Conservation (phyloP, 768 basidiomycete species). For the Lactarius hengduanensis region DNA sequence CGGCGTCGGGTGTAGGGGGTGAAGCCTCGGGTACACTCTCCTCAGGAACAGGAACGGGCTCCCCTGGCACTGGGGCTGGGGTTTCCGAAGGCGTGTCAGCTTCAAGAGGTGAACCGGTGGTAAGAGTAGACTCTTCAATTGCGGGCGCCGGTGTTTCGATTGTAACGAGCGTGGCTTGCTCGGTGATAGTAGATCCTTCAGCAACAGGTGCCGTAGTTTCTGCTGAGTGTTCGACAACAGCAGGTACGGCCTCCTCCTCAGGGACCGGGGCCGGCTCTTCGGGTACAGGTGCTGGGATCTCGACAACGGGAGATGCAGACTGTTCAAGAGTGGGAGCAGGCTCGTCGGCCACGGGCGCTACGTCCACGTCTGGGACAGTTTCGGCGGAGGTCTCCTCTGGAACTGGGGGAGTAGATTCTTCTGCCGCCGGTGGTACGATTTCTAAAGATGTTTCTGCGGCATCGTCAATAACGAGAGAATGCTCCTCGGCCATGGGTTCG, state of each 20-base stretch:
- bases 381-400: not conserved
- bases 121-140: not conserved
- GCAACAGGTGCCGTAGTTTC: not conserved
- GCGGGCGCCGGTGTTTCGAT: not conserved
- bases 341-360: not conserved
- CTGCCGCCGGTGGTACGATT: not conserved
- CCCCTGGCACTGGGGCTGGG: not conserved
- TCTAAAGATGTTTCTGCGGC: not conserved
- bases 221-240: not conserved
- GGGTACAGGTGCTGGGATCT: not conserved
- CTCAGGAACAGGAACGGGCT: not conserved
- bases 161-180: not conserved
- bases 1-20: not conserved
- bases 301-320: not conserved
- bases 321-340: not conserved
- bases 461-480: not conserved
- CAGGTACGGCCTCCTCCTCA: not conserved
- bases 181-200: not conserved
- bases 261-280: not conserved
- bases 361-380: not conserved
- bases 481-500: not conserved
- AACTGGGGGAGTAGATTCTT: not conserved
- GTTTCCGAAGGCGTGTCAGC: slow-evolving; percentile 1
- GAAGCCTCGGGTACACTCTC: not conserved
- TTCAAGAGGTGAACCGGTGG: not conserved